Percentiles rank a stretch among this genome's conserved stretches.
Conservation (phyloP, 2,329 filamentous ascomycete genomes). For the Scedosporium minutisporum region DNA sequence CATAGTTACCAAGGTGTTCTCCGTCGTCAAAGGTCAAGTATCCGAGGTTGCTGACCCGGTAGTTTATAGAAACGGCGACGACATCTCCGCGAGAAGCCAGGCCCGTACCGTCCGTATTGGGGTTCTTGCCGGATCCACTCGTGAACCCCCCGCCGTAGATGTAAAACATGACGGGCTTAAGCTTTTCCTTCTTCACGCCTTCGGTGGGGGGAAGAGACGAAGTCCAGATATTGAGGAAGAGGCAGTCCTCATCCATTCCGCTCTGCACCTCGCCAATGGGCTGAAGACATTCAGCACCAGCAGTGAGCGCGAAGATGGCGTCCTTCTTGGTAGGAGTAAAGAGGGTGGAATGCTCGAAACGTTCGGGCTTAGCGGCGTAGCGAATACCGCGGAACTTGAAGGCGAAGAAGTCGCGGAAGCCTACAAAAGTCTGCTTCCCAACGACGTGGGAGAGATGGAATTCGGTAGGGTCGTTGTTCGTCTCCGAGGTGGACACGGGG, state of each 20-base stretch:
- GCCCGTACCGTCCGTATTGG: constrained; percentile 34
- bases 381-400: constrained; percentile 24
- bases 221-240: constrained; percentile 36
- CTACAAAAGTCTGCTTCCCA: constrained; percentile 14
- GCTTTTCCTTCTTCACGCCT: constrained; percentile 11
- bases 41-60: constrained; percentile 48
- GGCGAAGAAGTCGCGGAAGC: constrained; percentile 21
- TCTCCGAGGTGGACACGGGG: constrained; percentile 14
- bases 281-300: constrained; percentile 21
- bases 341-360: constrained; percentile 18
- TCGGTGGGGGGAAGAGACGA: constrained; percentile 23
- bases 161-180: constrained; percentile 37
- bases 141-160: constrained; percentile 34
- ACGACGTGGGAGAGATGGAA: constrained; percentile 18
- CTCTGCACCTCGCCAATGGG: constrained; percentile 18
- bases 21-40: constrained; percentile 49
- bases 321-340: constrained; percentile 11
- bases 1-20: constrained; percentile 31
- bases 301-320: constrained; percentile 15
- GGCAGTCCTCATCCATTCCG: constrained; percentile 25
- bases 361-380: constrained; percentile 15
- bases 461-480: constrained; percentile 12
- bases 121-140: constrained; percentile 29
- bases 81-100: constrained; percentile 34
- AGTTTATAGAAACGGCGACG: constrained; percentile 38